Evolutionary conservation across 805 yeast genomes (phyloP), one percentile per base, ranked within the genome.

Genomic region (Yarrowia divulgata): DNA sequence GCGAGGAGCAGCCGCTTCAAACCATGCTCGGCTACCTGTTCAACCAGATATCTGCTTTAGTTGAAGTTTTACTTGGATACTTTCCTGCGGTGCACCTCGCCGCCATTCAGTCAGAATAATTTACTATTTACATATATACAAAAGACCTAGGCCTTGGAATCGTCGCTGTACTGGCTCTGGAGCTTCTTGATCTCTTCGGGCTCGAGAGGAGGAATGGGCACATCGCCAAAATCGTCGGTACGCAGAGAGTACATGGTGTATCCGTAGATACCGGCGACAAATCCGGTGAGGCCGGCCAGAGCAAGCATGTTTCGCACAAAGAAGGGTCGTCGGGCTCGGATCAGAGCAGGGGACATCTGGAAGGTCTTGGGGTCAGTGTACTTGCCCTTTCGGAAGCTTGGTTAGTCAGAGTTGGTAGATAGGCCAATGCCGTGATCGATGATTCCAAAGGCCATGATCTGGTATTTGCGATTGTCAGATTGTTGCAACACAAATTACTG

Each of bases 331-430:
- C 98, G 86, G 58, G 97, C 97, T 72, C 98, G 84, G 73, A 91
- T 83, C 84, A 94, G 87, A 7, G 97, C 97, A 16, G 97, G 97
- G 0, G 97, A 91, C 94, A 93, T 93, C 76, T 89, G 89, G 79
- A 86, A 89, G 42, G 93, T 90, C 72, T 81, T 81, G 50, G 69
- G 69, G 37, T 52, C 62, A 14, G 16, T 40, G 50, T 66, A 66
- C 52, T 66, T 66, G 34, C 69, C 52, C 43, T 42, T 66, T 40
- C 42, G 50, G 62, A 66, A 66, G 18, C 69, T 66, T 34, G 18
- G 68, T 39, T 68, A 68, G 69, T 40, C 9, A 7, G 29, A 8
- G 23, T 3, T 8, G 16, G 32, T 29, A 14, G 19, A 37, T 2
- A 23, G 29, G 29, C 29, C 2, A 23, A 23, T 23, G 29, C 29